Base-by-base conservation (phyloP, 2,329 filamentous ascomycete genomes). In the Scolecobasidium constrictum region DNA sequence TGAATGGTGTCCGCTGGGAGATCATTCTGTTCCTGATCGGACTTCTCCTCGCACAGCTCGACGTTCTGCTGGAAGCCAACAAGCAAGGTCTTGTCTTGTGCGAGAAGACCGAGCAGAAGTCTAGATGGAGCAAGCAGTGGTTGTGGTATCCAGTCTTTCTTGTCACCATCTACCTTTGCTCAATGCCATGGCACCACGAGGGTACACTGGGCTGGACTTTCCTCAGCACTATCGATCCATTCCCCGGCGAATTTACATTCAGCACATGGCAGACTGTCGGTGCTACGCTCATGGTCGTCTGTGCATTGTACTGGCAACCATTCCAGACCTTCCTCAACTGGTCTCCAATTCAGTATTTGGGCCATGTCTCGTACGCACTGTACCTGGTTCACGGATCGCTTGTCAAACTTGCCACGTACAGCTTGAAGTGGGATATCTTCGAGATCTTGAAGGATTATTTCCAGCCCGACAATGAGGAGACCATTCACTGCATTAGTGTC, bases 301-400 rank as follows among this genome's bases (percentile, higher is more conserved):
- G 48, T 7, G 16, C 37, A 9, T 9, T n/a, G n/a, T 9, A 31
- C n/a, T 45, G 37, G 12, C 33, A 43, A 4, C 34, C 43, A 44
- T 47, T 67, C 43, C 65, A 66, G 47, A 50, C 50, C 3, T 63
- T 69, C 19, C 71, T 75, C 52, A 69, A 68, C 42, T 62, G 61
- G 2, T 53, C 59, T 0, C 47, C 72, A 9, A 67, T 70, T 11
- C 72, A 74, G 49, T 78, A 78, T 52, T 66, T 73, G 16, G 74
- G 69, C 9, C 65, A 66, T 19, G 69, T 77, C 47, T 75, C 71
- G 44, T 78, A 72, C 47, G 68, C 73, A 3, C 61, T 78, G 3
- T 77, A 78, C 49, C 61, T 78, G 5, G 66, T 72, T n/a, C 74
- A 78, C 50, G 73, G 74, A 0, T 65, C 66, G 4, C 61, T 70